Evolutionary conservation across 2,329 filamentous ascomycete genomes (phyloP).

Genomic region (Ascochyta viciae-villosae): DNA sequence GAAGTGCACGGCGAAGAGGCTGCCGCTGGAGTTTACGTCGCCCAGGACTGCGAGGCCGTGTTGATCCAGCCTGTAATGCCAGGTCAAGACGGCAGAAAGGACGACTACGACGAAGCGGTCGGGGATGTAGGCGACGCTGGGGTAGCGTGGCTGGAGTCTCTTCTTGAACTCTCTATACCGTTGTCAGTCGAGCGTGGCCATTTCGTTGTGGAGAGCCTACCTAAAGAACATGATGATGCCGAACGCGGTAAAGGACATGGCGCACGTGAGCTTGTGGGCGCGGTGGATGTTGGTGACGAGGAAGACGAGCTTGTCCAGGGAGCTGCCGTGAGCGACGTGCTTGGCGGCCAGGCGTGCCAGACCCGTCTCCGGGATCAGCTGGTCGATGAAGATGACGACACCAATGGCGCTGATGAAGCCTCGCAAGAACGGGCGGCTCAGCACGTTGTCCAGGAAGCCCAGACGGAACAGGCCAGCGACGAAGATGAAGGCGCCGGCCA

Average conservation of each 20-base stretch:
- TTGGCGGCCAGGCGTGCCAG: constrained; percentile 71
- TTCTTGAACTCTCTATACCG: constrained; percentile 76
- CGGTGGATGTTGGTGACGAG: constrained; percentile 70
- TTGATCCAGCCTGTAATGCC: constrained; percentile 77
- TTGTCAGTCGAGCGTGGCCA: background rate
- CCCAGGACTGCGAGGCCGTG: constrained; percentile 85
- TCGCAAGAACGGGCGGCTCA: constrained; percentile 88
- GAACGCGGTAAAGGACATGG: constrained; percentile 81
- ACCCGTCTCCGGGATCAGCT: constrained; percentile 89
- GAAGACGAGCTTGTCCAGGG: constrained; percentile 84
- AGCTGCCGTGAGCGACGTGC: constrained; percentile 82
- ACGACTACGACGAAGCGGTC: constrained; percentile 92
- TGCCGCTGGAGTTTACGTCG: constrained; percentile 75
- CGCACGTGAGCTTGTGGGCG: constrained; percentile 76
- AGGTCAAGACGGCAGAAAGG: constrained; percentile 80
- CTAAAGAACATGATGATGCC: constrained; percentile 85
- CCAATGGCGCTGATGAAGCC: constrained; percentile 98
- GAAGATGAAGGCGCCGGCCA: constrained; percentile 89
- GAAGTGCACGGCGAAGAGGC: constrained; percentile 81
- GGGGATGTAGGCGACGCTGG: constrained; percentile 83
- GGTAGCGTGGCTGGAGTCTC: constrained; percentile 78
- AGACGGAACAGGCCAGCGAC: constrained; percentile 83
- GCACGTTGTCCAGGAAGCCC: constrained; percentile 91
- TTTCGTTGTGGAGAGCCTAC: background rate
- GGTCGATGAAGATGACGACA: constrained; percentile 94